Evolutionary conservation across 2,329 filamentous ascomycete species (phyloP), one percentile per base, ranked within the genome.

Genomic region (Penicillium olsonii): DNA sequence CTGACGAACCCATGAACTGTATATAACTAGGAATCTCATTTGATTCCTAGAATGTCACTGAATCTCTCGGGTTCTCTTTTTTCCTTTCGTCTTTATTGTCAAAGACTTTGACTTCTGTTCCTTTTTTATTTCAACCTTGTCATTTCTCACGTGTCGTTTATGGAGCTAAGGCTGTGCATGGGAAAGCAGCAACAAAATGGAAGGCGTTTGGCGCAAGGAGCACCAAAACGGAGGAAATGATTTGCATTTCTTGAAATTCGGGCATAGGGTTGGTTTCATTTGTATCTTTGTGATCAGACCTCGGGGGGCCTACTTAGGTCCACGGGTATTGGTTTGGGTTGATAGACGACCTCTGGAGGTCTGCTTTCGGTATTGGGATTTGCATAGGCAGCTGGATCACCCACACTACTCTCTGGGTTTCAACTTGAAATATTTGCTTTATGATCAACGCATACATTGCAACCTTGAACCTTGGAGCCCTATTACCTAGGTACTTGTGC

Each of bases 191-290:
- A 34, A 11, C 18, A 10, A 45, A 26, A 31, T n/a, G 29, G 29
- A n/a, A 19, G n/a, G 18, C 15, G 42, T 31, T 15, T 2, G 47
- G 41, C 41, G 47, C 47, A 49, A 40, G n/a, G 29, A n/a, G n/a
- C 29, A 31, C 29, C 14, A 31, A 42, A 38, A 24, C 17, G 26
- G 41, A 33, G 37, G 1, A 33, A 33, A 15, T 35, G 17, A 20
- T 39, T 27, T 15, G 41, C 18, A 17, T 45, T 37, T 22, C 19
- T 11, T n/a, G 20, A 14, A 33, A 20, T 37, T 20, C 22, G 22
- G 18, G 38, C 31, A 42, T 47, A 8, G 4, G 22, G 4, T 24
- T 24, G 22, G 22, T 4, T 4, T 24, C 22, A 24, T 24, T 8
- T 29, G 10, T 29, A 29, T 14, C 27, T 29, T 12, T 11, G 27